phyloP scores from a whole-genome alignment of 768 basidiomycete species.

The Lactarius vividus region DNA sequence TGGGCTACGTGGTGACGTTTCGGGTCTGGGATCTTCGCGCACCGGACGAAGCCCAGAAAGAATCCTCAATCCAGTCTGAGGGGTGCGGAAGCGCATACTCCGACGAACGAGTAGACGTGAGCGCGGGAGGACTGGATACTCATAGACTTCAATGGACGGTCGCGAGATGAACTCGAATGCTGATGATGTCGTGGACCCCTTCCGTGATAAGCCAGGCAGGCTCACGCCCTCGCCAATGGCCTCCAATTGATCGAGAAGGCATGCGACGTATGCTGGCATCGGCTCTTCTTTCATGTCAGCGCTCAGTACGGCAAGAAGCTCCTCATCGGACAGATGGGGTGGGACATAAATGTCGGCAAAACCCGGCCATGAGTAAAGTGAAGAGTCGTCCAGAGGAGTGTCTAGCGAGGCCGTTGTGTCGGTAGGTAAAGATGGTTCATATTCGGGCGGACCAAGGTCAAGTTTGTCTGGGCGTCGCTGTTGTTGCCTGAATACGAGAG shows the following conservation, averaged over 20 bases:
- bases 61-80: slow-evolving; percentile 1
- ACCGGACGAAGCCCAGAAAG: slow-evolving; percentile 9
- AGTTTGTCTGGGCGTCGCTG: not conserved
- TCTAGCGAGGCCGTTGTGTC: not conserved
- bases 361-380: slow-evolving; percentile 2
- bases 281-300: slow-evolving; percentile 7
- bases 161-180: slow-evolving; percentile 22
- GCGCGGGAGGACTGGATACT: slow-evolving; percentile 15
- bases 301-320: slow-evolving; percentile 19
- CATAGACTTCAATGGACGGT: slow-evolving; percentile 22
- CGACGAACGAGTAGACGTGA: slow-evolving; percentile 16
- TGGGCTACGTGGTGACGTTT: not conserved
- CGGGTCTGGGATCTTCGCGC: slow-evolving; percentile 4
- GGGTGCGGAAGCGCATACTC: not conserved
- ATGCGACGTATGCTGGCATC: slow-evolving; percentile 22
- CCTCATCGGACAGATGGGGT: slow-evolving; percentile 20
- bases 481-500: not conserved
- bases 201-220: slow-evolving; percentile 13
- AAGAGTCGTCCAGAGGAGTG: slow-evolving; percentile 11
- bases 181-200: slow-evolving; percentile 8
- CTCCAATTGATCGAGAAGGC: slow-evolving; percentile 19
- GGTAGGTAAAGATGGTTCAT: not conserved
- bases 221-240: slow-evolving; percentile 16
- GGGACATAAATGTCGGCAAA: slow-evolving; percentile 20
- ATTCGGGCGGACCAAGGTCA: not conserved